Evolutionary conservation across 345 rosid genomes (phyloP).

Genomic region (Kandelia obovata): DNA sequence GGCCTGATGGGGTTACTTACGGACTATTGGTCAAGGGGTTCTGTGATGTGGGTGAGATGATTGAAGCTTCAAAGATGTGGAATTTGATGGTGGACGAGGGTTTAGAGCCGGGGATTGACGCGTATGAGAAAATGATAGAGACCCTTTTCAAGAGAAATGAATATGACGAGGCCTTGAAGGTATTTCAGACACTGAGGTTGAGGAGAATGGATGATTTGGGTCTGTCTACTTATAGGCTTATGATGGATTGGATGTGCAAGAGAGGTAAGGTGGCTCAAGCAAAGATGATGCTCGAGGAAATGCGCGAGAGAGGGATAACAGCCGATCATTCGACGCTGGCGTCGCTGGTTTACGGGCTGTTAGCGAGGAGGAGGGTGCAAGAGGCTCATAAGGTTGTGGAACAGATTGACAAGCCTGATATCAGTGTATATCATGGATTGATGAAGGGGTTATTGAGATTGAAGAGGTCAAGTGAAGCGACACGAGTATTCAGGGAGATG

Average conservation of each 20-base stretch:
- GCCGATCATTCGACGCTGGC: constrained; percentile 46
- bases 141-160: constrained; percentile 56
- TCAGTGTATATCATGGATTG: constrained; percentile 59
- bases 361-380: constrained; percentile 46
- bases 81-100: constrained; percentile 76
- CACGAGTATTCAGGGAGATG: constrained; percentile 76
- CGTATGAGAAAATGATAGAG: constrained; percentile 61
- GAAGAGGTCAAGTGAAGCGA: constrained; percentile 63
- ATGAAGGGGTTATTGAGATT: constrained; percentile 67
- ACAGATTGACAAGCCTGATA: constrained; percentile 51
- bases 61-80: constrained; percentile 77
- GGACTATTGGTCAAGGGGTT: constrained; percentile 61
- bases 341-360: constrained; percentile 51
- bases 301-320: constrained; percentile 54
- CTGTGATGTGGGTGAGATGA: constrained; percentile 61
- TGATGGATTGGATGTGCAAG: constrained; percentile 70
- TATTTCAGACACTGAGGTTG: constrained; percentile 54
- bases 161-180: constrained; percentile 57
- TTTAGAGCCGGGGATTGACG: constrained; percentile 46
- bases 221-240: constrained; percentile 60
- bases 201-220: constrained; percentile 49
- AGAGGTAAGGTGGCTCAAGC: constrained; percentile 53
- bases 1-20: constrained; percentile 51
- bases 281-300: constrained; percentile 51
- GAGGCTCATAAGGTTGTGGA: constrained; percentile 50